Conservation (phyloP, 352 stramenopile genomes). For the Elongisporangium undulatum region DNA sequence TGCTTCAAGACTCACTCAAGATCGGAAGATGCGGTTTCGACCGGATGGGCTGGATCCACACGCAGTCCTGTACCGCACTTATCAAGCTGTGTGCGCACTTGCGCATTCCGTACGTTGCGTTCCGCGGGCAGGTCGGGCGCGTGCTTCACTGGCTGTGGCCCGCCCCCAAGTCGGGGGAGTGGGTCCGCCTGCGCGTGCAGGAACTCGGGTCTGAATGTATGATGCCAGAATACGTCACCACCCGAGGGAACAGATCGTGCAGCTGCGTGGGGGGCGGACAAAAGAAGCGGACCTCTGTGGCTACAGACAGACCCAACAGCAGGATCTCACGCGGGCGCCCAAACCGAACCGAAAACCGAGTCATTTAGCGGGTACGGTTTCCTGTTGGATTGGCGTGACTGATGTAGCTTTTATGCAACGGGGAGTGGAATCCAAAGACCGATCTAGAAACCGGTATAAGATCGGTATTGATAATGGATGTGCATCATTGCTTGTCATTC, state of each 20-base stretch:
- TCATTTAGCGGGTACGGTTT: not conserved
- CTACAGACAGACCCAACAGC: not conserved
- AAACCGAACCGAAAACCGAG: not conserved
- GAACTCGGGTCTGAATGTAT: not conserved
- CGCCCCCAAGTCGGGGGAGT: not conserved
- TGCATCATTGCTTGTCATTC: not conserved
- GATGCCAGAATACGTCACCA: not conserved
- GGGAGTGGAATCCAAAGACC: too few species aligned
- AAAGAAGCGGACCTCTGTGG: not conserved
- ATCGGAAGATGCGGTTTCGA: not conserved
- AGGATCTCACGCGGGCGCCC: not conserved
- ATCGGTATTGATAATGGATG: not conserved
- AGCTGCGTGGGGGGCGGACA: slow-evolving; percentile 5
- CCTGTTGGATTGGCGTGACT: not conserved
- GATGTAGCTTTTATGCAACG: too few species aligned
- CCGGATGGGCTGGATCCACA: not conserved
- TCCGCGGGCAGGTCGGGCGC: not conserved
- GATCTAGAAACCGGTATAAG: not conserved
- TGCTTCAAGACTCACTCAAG: not conserved
- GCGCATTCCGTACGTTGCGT: not conserved
- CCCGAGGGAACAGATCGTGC: slow-evolving; percentile 3
- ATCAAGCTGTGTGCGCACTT: not conserved
- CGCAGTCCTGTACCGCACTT: not conserved
- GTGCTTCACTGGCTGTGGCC: not conserved
- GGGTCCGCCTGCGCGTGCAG: not conserved